Conservation (phyloP, 2,329 filamentous ascomycete species). For the Aspergillus carbonarius region DNA sequence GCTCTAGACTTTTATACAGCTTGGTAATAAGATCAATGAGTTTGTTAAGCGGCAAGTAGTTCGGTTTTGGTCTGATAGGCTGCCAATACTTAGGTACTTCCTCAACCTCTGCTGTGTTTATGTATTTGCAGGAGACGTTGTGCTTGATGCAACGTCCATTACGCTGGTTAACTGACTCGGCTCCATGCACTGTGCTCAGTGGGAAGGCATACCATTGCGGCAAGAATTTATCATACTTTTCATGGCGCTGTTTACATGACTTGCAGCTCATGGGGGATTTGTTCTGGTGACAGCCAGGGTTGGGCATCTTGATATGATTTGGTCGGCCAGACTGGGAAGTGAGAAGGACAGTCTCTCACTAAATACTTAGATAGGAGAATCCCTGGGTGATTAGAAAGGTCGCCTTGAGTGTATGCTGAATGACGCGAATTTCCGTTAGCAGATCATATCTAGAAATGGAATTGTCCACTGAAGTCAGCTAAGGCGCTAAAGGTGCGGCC, state of each 20-base stretch:
- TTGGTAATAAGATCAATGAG: background rate
- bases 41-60: background rate
- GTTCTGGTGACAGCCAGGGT: background rate
- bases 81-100: background rate
- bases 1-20: background rate
- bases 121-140: background rate
- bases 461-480: background rate
- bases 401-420: background rate
- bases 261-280: background rate
- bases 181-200: background rate
- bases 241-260: background rate
- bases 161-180: background rate
- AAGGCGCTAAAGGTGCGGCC: background rate
- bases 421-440: background rate
- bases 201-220: background rate
- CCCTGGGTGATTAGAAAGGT: background rate
- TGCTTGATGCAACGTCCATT: too few relatives aligned
- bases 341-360: background rate
- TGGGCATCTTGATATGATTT: background rate
- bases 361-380: background rate
- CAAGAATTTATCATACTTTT: background rate
- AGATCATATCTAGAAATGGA: background rate
- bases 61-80: background rate
- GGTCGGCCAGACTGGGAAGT: background rate
- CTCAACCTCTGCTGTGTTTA: background rate